Evolutionary conservation across 495 filamentous ascomycete genomes (phyloP).

Genomic region (Penicillium argentinense): DNA sequence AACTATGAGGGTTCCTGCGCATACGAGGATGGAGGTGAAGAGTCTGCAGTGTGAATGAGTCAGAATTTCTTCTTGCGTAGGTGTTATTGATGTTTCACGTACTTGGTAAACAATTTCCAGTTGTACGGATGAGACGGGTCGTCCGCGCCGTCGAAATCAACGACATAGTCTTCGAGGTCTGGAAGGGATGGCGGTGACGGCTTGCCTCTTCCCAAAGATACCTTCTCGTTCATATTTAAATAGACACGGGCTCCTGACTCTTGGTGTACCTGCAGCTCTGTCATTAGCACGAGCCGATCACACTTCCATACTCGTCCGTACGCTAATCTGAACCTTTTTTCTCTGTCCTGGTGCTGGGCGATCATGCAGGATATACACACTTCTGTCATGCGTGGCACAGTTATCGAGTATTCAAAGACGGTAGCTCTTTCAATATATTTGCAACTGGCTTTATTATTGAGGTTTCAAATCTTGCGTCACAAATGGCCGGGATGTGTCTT

Average conservation of each 20-base stretch:
- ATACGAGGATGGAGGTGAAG: conserved; percentile 37
- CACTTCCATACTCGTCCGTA: too few species aligned
- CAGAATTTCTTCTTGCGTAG: background rate
- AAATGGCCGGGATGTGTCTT: background rate
- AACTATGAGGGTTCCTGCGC: conserved; percentile 49
- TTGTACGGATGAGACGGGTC: conserved; percentile 56
- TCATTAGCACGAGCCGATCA: too few species aligned
- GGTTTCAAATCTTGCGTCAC: too few species aligned
- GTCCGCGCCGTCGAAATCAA: conserved; percentile 51
- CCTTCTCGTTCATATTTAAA: conserved; percentile 12
- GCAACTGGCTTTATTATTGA: too few species aligned
- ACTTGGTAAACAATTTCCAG: conserved; percentile 41
- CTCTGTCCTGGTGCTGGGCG: too few species aligned
- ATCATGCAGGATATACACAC: too few species aligned
- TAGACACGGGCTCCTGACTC: background rate
- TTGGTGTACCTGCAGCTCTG: background rate
- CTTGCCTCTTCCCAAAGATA: conserved; percentile 30
- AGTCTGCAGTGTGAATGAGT: conserved; percentile 10
- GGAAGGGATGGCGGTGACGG: conserved; percentile 46
- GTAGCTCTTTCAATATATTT: too few species aligned
- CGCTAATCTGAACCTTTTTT: too few species aligned
- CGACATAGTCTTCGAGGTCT: conserved; percentile 43
- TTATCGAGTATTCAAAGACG: too few species aligned
- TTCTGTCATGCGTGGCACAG: too few species aligned
- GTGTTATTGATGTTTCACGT: background rate